Base-by-base conservation (phyloP, 495 filamentous ascomycete species). In the Coniosporium apollinis region DNA sequence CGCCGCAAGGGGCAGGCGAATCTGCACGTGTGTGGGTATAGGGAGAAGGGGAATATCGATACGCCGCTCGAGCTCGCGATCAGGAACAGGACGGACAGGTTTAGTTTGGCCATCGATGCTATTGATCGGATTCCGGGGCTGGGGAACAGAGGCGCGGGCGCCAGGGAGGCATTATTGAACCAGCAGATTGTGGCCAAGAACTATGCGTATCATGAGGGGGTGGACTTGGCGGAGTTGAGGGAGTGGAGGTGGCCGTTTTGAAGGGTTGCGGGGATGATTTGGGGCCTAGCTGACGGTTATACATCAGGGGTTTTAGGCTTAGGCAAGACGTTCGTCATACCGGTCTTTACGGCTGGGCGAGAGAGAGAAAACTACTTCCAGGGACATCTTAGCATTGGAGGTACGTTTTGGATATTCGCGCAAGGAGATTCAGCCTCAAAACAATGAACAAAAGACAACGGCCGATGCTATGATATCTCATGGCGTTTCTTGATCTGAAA, bases 11-110 rank as follows among this genome's bases (percentile, higher is more conserved):
- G 72, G 10, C 64, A 64, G 35, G 39, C 58, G 13, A 72, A 76
- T 51, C 48, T 80, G 34, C 74, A 77, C 45, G 76, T 81, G n/a
- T 59, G 72, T 17, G 78, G 74, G 0, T 81, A 81, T 58, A 69
- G 64, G 46, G 76, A 81, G 64, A 81, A 81, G 64, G 76, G 76
- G 26, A 81, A 81, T 44, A 83, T 81, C 47, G 74, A 83, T 49
- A 81, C 75, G 0, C 76, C 75, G 3, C 69, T 81, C 21, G 74
- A 81, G 50, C 54, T 83, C 25, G 76, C 76, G 7, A 69, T 80
- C 48, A 61, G 76, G 33, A 83, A 83, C 52, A 59, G 70, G 34
- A 76, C 75, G 2, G 76, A 82, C 51, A 60, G 76, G 19, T 83
- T 70, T 49, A 74, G 69, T 46, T 52, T 83, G 15, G 76, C 78